Evolutionary conservation across 352 stramenopile species (phyloP), one percentile per base, ranked within the genome.

Genomic region (Phytophthora fragariaefolia): DNA sequence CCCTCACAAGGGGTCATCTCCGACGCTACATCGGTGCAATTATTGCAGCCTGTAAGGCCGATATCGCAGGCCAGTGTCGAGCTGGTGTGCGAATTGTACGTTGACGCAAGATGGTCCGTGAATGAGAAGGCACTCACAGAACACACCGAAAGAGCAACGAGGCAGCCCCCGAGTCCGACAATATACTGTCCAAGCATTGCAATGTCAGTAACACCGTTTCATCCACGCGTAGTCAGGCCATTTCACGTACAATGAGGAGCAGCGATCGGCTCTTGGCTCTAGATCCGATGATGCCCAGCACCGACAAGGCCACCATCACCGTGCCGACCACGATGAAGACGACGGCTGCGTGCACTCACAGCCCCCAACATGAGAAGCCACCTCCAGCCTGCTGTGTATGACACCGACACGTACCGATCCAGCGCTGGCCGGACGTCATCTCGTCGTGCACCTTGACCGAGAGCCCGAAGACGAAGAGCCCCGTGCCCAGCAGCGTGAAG

Each of bases 301-400:
- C 68, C 4, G 87, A 85, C 34, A 93, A 57, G 46, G 78, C 83
- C 23, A 91, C 63, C 58, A 94, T 66, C 10, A 91, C 23, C 34
- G 86, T 89, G 43, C 85, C 87, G 17, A 89, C 80, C 22, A 85
- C 69, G 51, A 93, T 87, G 51, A 94, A 91, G 42, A 94, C 68
- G 46, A 90, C 60, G 2, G 82, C 82, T 91, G 60, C 12, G 54
- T 12, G 2, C 49, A 26, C 1, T 48, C 5, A 60, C 9, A 48
- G 32, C 34, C 13, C 8, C 3, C 3, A 42, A 47, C 13, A 68
- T 10, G n/a, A 36, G 0, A 50, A 17, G 12, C 26, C 8, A 38
- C 30, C 15, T 38, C 7, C 30, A 17, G 18, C 18, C 13, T 18
- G 34, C 13, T 7, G 13, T 15, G 4, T 42, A 38, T 13, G 15